Percentiles rank a stretch among this genome's conserved stretches.
These are phyloP conservation scores for Phytophthora agathidicida DNA, from an alignment of 352 stramenopile genomes.

Conservation along the genomic window DNA sequence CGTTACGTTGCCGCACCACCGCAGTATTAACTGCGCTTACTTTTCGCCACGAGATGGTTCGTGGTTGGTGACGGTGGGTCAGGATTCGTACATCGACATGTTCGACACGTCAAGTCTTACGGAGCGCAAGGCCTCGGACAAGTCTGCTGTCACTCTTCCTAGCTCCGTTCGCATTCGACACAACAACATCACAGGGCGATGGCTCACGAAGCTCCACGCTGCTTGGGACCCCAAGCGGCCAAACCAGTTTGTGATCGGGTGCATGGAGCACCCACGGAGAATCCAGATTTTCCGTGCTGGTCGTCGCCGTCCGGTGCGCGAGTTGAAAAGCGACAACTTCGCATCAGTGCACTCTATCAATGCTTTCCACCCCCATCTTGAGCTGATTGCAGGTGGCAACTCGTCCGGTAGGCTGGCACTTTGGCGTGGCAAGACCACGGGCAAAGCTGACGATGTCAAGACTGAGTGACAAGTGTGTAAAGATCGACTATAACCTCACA, in stretches of 20 bases:
- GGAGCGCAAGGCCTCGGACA: slow-evolving; percentile 32
- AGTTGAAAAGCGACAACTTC: slow-evolving; percentile 72
- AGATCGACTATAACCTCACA: not conserved
- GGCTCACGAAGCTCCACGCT: slow-evolving; percentile 88
- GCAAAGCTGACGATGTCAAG: slow-evolving; percentile 23
- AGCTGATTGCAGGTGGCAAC: slow-evolving; percentile 79
- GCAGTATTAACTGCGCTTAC: slow-evolving; percentile 89
- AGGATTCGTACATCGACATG: slow-evolving; percentile 83
- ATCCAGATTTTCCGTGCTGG: slow-evolving; percentile 84
- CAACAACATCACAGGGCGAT: slow-evolving; percentile 87
- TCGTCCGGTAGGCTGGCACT: slow-evolving; percentile 72
- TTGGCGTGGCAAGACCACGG: slow-evolving; percentile 47
- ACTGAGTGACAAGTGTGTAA: slow-evolving; percentile 18
- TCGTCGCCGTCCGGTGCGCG: slow-evolving; percentile 70
- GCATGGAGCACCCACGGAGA: slow-evolving; percentile 79
- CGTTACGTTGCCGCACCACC: slow-evolving; percentile 64
- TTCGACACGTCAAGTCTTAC: slow-evolving; percentile 59
- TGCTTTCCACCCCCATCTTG: slow-evolving; percentile 77
- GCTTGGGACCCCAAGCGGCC: slow-evolving; percentile 78
- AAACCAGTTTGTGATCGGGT: slow-evolving; percentile 83
- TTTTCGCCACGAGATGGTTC: slow-evolving; percentile 70
- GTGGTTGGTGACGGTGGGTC: slow-evolving; percentile 80
- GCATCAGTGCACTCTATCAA: slow-evolving; percentile 89
- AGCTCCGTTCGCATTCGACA: slow-evolving; percentile 45
- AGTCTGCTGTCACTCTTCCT: slow-evolving; percentile 53